Evolutionary conservation across 2,329 filamentous ascomycete species (phyloP).

Genomic region (Aspergillus novoparasiticus): DNA sequence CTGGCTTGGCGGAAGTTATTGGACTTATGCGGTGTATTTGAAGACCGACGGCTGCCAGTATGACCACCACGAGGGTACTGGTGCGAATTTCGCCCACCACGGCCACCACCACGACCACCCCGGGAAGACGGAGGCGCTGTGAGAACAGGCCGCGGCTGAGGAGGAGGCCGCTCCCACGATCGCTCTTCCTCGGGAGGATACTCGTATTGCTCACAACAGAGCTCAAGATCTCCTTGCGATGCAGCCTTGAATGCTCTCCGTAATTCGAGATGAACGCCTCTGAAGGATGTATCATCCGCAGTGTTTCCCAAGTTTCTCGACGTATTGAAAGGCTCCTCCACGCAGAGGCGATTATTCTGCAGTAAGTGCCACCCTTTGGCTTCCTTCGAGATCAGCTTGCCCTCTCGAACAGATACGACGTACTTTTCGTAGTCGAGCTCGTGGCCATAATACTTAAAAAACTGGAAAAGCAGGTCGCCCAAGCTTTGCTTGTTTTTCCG

Average conservation of each 20-base stretch:
- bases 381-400: constrained; percentile 74
- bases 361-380: constrained; percentile 86
- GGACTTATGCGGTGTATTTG: constrained; percentile 55
- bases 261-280: constrained; percentile 86
- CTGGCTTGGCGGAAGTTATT: constrained; percentile 43
- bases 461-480: constrained; percentile 87
- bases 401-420: constrained; percentile 82
- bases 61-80: constrained; percentile 52
- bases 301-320: constrained; percentile 91
- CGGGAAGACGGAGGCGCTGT: constrained; percentile 47
- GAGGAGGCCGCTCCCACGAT: constrained; percentile 58
- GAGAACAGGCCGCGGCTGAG: constrained; percentile 59
- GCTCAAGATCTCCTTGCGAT: constrained; percentile 73
- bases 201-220: constrained; percentile 84
- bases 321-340: constrained; percentile 95
- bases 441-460: constrained; percentile 93
- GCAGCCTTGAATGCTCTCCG: constrained; percentile 84
- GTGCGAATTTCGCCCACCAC: constrained; percentile 53
- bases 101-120: constrained; percentile 51
- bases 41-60: constrained; percentile 55
- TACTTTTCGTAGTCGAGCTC: constrained; percentile 87
- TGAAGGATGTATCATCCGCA: constrained; percentile 91
- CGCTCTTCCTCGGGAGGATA: constrained; percentile 79
- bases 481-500: constrained; percentile 77
- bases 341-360: constrained; percentile 81